Evolutionary conservation across 345 rosid species (phyloP), one percentile per base, ranked within the genome.

Genomic region (Euphorbia tirucalli): DNA sequence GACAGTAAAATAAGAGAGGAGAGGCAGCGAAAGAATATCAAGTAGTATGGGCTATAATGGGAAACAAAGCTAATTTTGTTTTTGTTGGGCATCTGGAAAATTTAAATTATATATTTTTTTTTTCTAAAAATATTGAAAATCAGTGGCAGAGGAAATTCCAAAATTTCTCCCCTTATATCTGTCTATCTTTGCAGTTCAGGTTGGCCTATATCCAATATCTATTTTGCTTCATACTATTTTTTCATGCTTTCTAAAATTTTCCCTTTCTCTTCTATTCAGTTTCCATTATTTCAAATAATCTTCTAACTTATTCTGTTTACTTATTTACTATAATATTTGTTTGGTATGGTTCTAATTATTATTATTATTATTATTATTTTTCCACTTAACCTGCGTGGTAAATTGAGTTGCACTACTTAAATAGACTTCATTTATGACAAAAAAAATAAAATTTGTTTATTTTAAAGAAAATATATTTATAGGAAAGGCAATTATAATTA

Each of bases 111-210:
- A 41, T 67, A 7, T 21, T 22, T 16, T 24, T 57, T 50, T 3
- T 6, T 11, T 8, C 3, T 37, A 37, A 41, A 68, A 57, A 35
- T 35, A 37, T 48, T 52, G n/a, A 63, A 37, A 24, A 61, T 28
- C 71, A 67, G 50, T 28, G 65, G 75, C 76, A 75, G 77, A 72
- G 67, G 78, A 77, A 73, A 61, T 70, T 69, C 68, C 70, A 2
- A 41, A 41, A 41, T 41, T 69, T 68, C 75, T 11, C 69, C 74
- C 75, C 74, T 48, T 59, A 2, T 41, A 27, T 69, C 73, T 75
- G 80, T 78, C 78, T 24, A 77, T 11, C 80, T 73, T 75, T 71
- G 39, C 69, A 56, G n/a, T 77, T 65, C 81, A 81, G 86, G 84
- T 76, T 72, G 27, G 79, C 9, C 49, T 72, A 48, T 35, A 66